These are phyloP conservation scores for Mucor plumbeus DNA, from an alignment of 371 early-diverging fungal genomes.

Conservation along the genomic window DNA sequence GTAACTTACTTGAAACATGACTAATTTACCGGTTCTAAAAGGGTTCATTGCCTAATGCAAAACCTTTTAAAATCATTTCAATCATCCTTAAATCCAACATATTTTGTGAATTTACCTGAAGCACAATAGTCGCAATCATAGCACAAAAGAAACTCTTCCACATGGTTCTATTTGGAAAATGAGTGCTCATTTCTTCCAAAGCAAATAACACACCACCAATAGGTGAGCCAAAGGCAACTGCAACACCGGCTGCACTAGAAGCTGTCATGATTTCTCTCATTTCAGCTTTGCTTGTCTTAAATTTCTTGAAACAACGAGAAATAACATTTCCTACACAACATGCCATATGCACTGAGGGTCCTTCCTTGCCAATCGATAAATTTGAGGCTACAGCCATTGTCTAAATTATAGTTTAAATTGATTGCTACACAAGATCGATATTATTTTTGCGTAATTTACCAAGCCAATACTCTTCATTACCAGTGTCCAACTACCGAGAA, in stretches of 20 bases:
- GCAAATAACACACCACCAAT: conserved; percentile 92
- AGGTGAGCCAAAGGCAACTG: conserved; percentile 95
- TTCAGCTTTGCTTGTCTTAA: conserved; percentile 82
- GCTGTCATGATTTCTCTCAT: conserved; percentile 93
- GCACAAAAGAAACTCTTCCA: conserved; percentile 95
- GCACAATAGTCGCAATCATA: conserved; percentile 87
- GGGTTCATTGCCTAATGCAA: conserved; percentile 78
- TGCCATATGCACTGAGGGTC: conserved; percentile 94
- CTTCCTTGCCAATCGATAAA: conserved; percentile 93
- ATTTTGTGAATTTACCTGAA: conserved; percentile 61
- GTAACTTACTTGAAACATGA: conserved; percentile 95
- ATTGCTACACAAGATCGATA: neutral
- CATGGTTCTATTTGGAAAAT: conserved; percentile 94
- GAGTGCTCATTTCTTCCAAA: conserved; percentile 96
- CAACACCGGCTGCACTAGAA: conserved; percentile 93
- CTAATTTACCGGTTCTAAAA: conserved; percentile 92
- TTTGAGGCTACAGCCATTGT: conserved; percentile 88
- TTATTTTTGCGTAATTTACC: conserved; percentile 29
- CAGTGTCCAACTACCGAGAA: conserved; percentile 87
- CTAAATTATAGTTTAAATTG: conserved; percentile 33
- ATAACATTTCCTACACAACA: conserved; percentile 91
- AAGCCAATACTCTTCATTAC: conserved; percentile 88
- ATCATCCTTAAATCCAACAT: neutral
- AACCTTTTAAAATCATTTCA: neutral
- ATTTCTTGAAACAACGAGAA: conserved; percentile 85